Conservation (phyloP, 2,329 filamentous ascomycete species). For the Fusarium sp. region DNA sequence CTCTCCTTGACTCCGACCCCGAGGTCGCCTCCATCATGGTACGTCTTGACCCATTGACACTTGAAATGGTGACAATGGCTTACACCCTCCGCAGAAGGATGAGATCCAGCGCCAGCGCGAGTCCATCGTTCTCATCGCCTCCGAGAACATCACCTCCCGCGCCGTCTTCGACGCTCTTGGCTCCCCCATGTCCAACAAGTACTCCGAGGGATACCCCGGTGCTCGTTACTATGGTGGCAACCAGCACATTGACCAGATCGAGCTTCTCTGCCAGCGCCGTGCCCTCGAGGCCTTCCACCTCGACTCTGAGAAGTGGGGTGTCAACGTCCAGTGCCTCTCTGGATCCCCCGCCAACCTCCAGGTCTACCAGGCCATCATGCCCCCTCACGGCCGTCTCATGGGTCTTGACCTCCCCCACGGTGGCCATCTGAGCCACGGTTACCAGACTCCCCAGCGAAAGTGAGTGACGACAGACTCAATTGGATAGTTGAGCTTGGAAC, state of each 20-base stretch:
- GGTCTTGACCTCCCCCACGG: constrained; percentile 93
- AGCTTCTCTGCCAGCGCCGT: constrained; percentile 92
- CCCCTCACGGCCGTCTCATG: constrained; percentile 95
- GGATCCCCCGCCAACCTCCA: constrained; percentile 97
- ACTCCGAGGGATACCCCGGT: constrained; percentile 97
- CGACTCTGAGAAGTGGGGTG: constrained; percentile 90
- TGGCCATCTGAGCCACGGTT: constrained; percentile 94
- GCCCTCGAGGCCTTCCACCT: constrained; percentile 91
- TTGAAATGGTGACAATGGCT: constrained; percentile 34
- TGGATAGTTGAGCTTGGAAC: background rate
- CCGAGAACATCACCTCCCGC: constrained; percentile 98
- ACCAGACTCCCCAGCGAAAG: constrained; percentile 95
- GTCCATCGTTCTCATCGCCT: constrained; percentile 98
- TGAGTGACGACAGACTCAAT: constrained; percentile 52
- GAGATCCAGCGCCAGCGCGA: constrained; percentile 97
- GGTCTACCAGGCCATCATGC: constrained; percentile 97
- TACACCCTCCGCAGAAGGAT: constrained; percentile 68
- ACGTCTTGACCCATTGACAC: constrained; percentile 47
- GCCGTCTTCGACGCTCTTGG: constrained; percentile 98
- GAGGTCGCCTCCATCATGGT: constrained; percentile 98
- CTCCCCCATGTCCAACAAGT: constrained; percentile 97
- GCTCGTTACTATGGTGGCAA: constrained; percentile 99
- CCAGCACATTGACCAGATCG: constrained; percentile 97
- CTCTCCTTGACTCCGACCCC: constrained; percentile 87
- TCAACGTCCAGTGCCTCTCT: constrained; percentile 95